Base-by-base conservation (phyloP, 441 rosid genomes). In the Erodium trifolium region DNA sequence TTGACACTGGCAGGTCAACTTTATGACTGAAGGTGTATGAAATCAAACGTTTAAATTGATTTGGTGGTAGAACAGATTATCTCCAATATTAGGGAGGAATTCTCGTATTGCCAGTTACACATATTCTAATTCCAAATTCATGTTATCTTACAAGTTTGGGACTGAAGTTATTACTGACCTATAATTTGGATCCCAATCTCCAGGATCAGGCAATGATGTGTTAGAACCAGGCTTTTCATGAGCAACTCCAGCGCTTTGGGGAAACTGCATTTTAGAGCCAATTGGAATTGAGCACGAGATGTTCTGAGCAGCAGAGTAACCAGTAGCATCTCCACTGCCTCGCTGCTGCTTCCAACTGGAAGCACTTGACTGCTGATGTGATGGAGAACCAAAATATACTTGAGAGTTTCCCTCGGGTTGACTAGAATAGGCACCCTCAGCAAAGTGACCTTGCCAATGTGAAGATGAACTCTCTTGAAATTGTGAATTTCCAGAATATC, bases 131-230 rank as follows among this genome's bases (percentile, higher is more conserved):
- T 47, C 55, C 63, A 16, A 62, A 34, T 16, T 6, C 34, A 53
- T 51, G 1, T 14, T 64, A 5, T 2, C 10, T 12, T 49, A 49
- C 57, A 53, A 63, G 17, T 37, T 55, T 10, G 67, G 67, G 4
- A 72, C 39, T 35, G 70, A 18, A 68, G 47, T 39, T 65, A 14
- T 51, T 67, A 66, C 83, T 75, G 78, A 87, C 99, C 99, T 93
- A 87, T 91, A 96, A 83, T 87, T 89, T 41, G 99, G 99, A 86
- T 96, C 99, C 99, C 99, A 96, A 69, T 96, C 98, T 75, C 97
- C 96, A 16, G 99, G 98, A 83, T 87, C 88, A 71, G 97, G 98
- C 72, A 89, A 75, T 27, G 89, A 86, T 68, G 71, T 62, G 71
- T 84, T 79, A 39, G 81, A 66, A 76, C 88, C 88, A 59, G 81